Conservation (phyloP, 805 yeast species). For the Metschnikowia arizonensis region DNA sequence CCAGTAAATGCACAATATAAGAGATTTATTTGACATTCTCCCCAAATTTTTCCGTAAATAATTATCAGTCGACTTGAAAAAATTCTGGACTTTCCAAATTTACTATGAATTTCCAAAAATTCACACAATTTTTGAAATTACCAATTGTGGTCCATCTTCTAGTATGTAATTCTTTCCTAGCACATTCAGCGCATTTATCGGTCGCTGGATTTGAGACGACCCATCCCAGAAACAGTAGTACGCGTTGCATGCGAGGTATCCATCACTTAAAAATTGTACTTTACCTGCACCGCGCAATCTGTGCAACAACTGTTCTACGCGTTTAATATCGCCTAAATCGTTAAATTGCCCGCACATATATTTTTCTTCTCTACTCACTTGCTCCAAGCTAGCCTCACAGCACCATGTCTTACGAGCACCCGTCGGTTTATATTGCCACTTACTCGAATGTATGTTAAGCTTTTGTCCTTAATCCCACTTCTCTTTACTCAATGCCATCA, state of each 20-base stretch:
- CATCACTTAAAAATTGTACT: conserved; percentile 4
- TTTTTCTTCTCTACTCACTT: conserved; percentile 12
- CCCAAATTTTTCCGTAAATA: neutral
- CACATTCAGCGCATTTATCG: neutral
- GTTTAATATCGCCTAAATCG: conserved; percentile 18
- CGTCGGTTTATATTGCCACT: conserved; percentile 43
- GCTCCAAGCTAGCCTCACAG: conserved; percentile 7
- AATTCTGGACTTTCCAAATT: too few relatives aligned
- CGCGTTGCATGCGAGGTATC: conserved; percentile 2
- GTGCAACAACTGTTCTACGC: conserved; percentile 13
- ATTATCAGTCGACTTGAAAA: too few relatives aligned
- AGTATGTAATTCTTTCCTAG: too few relatives aligned
- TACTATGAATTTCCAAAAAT: too few relatives aligned
- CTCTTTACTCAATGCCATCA: neutral
- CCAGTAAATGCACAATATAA: neutral
- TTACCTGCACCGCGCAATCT: conserved; percentile 9
- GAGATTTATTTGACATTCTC: neutral
- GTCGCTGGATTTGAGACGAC: neutral
- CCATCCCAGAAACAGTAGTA: neutral
- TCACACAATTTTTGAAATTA: too few relatives aligned
- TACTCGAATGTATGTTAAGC: conserved; percentile 40
- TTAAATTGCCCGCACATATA: conserved; percentile 20
- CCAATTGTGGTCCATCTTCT: too few relatives aligned
- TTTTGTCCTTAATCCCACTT: neutral
- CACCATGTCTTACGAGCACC: conserved; percentile 30